phyloP scores from a whole-genome alignment of 805 yeast species.

The Lipomyces yamadae region DNA sequence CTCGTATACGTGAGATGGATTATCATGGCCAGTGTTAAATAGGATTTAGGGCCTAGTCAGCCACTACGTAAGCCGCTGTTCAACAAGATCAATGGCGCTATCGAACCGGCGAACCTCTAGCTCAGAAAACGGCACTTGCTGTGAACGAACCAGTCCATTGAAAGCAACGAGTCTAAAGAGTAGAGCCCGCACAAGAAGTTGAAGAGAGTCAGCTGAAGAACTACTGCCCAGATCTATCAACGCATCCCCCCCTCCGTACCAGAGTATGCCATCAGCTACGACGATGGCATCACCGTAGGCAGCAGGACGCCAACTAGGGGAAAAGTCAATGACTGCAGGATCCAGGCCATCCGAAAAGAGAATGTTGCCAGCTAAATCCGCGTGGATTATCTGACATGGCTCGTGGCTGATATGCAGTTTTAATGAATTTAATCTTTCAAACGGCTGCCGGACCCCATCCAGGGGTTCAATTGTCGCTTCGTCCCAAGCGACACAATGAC shows the following conservation, averaged over 20 bases:
- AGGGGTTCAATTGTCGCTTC: constrained; percentile 3
- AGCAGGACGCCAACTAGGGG: constrained; percentile 8
- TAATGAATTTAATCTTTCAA: background rate
- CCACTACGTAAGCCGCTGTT: background rate
- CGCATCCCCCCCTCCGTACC: background rate
- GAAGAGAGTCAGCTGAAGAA: background rate
- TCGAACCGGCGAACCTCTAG: constrained; percentile 1
- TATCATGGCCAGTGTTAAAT: no score
- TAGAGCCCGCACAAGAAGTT: constrained; percentile 9
- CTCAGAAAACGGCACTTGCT: constrained; percentile 2
- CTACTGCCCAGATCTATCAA: constrained; percentile 3
- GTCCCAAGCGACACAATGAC: constrained; percentile 7
- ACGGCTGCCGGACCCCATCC: constrained; percentile 1
- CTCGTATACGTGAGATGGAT: no score
- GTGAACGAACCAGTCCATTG: background rate
- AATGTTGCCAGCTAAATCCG: constrained; percentile 6
- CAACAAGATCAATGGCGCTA: background rate
- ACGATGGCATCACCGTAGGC: constrained; percentile 6
- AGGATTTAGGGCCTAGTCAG: no score
- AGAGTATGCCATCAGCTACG: background rate
- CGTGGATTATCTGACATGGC: constrained; percentile 4
- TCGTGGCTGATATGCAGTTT: background rate
- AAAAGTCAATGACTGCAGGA: constrained; percentile 7
- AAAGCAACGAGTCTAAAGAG: constrained; percentile 6
- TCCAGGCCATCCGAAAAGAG: background rate